Conservation (phyloP, 2,329 filamentous ascomycete genomes). For the Monosporascus sp. region DNA sequence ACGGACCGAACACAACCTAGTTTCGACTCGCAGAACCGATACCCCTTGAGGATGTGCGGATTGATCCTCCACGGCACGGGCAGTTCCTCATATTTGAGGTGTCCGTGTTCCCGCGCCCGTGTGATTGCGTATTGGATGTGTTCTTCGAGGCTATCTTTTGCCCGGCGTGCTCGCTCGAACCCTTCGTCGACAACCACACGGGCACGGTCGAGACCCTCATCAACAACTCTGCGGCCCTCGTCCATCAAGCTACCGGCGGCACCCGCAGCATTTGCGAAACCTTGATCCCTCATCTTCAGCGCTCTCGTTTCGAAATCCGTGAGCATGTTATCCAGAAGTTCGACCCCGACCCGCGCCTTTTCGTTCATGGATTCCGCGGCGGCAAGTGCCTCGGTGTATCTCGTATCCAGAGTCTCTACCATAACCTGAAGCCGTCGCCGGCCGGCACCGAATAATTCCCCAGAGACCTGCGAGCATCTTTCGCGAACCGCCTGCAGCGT, state of each 20-base stretch:
- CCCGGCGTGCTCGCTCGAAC: constrained; percentile 74
- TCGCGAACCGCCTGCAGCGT: constrained; percentile 83
- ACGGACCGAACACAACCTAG: constrained; percentile 81
- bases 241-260: constrained; percentile 69
- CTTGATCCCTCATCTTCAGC: constrained; percentile 72
- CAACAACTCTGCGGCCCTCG: constrained; percentile 73
- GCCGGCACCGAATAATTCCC: constrained; percentile 83
- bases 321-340: constrained; percentile 79
- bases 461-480: constrained; percentile 83
- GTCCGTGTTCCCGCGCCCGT: constrained; percentile 70
- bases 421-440: constrained; percentile 79
- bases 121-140: constrained; percentile 75
- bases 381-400: constrained; percentile 80
- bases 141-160: constrained; percentile 76
- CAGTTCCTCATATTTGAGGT: constrained; percentile 85
- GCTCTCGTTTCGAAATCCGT: constrained; percentile 79
- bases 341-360: constrained; percentile 83
- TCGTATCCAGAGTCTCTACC: constrained; percentile 83
- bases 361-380: constrained; percentile 85
- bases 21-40: constrained; percentile 90
- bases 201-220: constrained; percentile 70
- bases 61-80: constrained; percentile 92
- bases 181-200: constrained; percentile 75
- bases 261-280: constrained; percentile 60
- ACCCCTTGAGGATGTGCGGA: constrained; percentile 84